Conservation (phyloP, 257 asterid species). For the Solanum stenotomum region DNA sequence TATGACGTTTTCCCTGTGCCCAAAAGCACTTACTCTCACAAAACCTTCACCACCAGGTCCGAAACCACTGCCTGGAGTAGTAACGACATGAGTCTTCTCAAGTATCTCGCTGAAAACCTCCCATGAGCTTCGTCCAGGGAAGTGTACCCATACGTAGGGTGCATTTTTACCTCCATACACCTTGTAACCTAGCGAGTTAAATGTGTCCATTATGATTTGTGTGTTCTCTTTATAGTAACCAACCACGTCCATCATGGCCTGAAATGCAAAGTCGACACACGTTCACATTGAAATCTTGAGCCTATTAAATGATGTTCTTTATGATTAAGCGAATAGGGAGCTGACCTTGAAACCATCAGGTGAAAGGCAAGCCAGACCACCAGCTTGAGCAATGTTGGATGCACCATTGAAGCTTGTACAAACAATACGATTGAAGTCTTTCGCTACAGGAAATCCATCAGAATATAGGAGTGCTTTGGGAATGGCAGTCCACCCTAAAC, state of each 20-base stretch:
- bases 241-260: slow-evolving; percentile 91
- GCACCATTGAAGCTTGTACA: slow-evolving; percentile 94
- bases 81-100: slow-evolving; percentile 90
- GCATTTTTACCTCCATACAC: slow-evolving; percentile 98
- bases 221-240: slow-evolving; percentile 96
- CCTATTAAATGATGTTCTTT: background rate
- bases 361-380: slow-evolving; percentile 85
- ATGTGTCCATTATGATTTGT: slow-evolving; percentile 66
- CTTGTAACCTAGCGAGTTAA: slow-evolving; percentile 75
- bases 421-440: slow-evolving; percentile 94
- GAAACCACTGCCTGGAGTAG: slow-evolving; percentile 95
- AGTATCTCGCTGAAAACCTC: slow-evolving; percentile 90
- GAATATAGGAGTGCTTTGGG: slow-evolving; percentile 77
- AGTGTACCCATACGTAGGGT: slow-evolving; percentile 91
- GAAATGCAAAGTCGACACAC: slow-evolving; percentile 10
- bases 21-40: slow-evolving; percentile 86
- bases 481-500: slow-evolving; percentile 95
- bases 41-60: slow-evolving; percentile 98
- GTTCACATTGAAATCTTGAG: background rate
- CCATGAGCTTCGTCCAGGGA: slow-evolving; percentile 92
- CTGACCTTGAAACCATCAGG: slow-evolving; percentile 80
- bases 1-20: slow-evolving; percentile 76
- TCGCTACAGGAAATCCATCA: slow-evolving; percentile 86
- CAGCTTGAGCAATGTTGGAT: slow-evolving; percentile 94
- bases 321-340: background rate